Evolutionary conservation across 2,329 filamentous ascomycete genomes (phyloP).

Genomic region (Penicillium sp.): DNA sequence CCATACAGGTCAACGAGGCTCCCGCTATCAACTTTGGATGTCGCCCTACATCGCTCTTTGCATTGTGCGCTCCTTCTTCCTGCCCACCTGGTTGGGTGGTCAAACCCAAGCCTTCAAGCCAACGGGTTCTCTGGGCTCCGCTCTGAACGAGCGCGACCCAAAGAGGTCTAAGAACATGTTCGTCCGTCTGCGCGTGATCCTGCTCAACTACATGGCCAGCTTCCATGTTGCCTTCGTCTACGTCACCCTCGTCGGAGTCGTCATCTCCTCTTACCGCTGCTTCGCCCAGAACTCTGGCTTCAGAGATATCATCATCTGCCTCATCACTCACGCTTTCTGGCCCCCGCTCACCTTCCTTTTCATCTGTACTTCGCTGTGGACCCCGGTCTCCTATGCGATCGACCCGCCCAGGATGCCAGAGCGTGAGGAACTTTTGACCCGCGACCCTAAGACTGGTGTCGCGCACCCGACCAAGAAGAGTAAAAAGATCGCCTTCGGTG

Average conservation of each 20-base stretch:
- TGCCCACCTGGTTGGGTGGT: conserved; percentile 61
- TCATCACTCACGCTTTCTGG: conserved; percentile 64
- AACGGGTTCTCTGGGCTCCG: conserved; percentile 58
- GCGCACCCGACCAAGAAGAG: conserved; percentile 47
- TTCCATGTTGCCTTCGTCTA: conserved; percentile 59
- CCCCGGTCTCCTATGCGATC: conserved; percentile 61
- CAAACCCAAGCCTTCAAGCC: conserved; percentile 60
- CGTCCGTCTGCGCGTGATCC: conserved; percentile 54
- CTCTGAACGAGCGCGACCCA: conserved; percentile 58
- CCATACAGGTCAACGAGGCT: conserved; percentile 58
- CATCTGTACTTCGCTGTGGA: conserved; percentile 57
- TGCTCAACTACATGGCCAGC: conserved; percentile 57
- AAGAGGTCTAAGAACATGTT: conserved; percentile 45
- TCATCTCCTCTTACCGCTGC: conserved; percentile 53
- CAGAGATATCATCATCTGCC: conserved; percentile 49
- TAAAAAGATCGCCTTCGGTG: conserved; percentile 58
- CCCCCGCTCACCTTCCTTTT: conserved; percentile 60
- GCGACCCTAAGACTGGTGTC: conserved; percentile 54
- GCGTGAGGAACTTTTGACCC: conserved; percentile 56
- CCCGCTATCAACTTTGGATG: conserved; percentile 62
- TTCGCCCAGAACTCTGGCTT: conserved; percentile 43
- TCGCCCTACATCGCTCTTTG: conserved; percentile 60
- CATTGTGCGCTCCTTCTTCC: conserved; percentile 58
- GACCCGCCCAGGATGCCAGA: conserved; percentile 60
- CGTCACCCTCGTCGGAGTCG: conserved; percentile 53